Evolutionary conservation across 2,329 filamentous ascomycete genomes (phyloP).

Genomic region (Emericellopsis atlantica): DNA sequence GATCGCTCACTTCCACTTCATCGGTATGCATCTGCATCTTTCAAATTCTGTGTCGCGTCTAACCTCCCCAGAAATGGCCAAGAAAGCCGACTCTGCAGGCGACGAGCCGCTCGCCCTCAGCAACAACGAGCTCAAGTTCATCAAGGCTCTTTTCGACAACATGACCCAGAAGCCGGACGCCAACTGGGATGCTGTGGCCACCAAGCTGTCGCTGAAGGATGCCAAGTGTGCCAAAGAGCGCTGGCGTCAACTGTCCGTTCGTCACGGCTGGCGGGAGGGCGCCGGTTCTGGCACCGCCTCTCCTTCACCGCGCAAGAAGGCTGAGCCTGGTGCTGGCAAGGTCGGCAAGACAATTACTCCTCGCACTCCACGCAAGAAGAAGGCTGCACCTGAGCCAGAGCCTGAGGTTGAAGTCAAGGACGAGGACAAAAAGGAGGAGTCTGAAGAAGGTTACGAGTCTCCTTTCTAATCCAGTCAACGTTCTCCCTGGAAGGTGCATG

Average conservation of each 20-base stretch:
- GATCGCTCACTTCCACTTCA: too few relatives aligned
- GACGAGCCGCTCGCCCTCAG: slow-evolving; percentile 15
- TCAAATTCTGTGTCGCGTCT: too few relatives aligned
- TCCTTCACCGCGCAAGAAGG: slow-evolving; percentile 14
- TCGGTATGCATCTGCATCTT: too few relatives aligned
- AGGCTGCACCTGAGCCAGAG: too few relatives aligned
- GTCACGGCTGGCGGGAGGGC: slow-evolving; percentile 22
- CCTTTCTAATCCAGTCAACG: too few relatives aligned
- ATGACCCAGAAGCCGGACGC: slow-evolving; percentile 25
- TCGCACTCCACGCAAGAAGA: slow-evolving; percentile 16
- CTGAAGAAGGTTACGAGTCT: background rate
- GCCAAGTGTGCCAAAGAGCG: slow-evolving; percentile 27
- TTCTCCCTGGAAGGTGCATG: too few relatives aligned
- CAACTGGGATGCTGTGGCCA: slow-evolving; percentile 25
- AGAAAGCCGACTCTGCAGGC: slow-evolving; percentile 10
- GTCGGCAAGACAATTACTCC: slow-evolving; percentile 16
- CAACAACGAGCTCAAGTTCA: slow-evolving; percentile 21
- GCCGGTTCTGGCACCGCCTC: slow-evolving; percentile 2
- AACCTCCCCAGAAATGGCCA: slow-evolving; percentile 3
- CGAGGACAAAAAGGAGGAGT: slow-evolving; percentile 5
- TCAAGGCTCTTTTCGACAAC: slow-evolving; percentile 27
- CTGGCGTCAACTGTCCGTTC: slow-evolving; percentile 25
- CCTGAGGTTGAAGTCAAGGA: slow-evolving; percentile 9
- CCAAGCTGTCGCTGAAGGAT: slow-evolving; percentile 21
- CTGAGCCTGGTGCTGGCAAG: slow-evolving; percentile 8